Percentiles rank a stretch among this genome's conserved stretches.
Conservation (phyloP, 352 stramenopile genomes). For the Phytophthora sojae region DNA sequence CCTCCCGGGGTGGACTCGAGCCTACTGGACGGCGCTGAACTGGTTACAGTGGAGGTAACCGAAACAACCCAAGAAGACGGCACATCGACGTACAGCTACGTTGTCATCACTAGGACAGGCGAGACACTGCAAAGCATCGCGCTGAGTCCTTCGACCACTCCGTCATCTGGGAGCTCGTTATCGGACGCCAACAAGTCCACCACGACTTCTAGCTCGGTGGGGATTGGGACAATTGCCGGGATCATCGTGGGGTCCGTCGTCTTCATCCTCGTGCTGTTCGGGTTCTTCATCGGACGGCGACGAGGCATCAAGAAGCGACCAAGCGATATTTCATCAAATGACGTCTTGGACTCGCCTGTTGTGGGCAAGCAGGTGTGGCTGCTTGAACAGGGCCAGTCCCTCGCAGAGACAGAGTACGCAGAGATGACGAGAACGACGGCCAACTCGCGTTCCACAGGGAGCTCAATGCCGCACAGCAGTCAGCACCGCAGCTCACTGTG, state of each 20-base stretch:
- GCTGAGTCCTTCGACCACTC: slow-evolving; percentile 6
- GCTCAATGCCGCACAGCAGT: slow-evolving; percentile 32
- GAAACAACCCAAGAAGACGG: slow-evolving; percentile 33
- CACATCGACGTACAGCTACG: slow-evolving; percentile 44
- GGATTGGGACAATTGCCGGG: slow-evolving; percentile 7
- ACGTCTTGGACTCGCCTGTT: slow-evolving; percentile 5
- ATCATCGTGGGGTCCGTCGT: slow-evolving; percentile 20
- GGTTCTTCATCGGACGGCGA: slow-evolving; percentile 26
- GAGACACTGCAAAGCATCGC: slow-evolving; percentile 20
- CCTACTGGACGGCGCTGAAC: slow-evolving; percentile 46
- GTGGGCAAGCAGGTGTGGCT: slow-evolving; percentile 6
- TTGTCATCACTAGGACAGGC: slow-evolving; percentile 43
- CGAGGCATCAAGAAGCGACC: not conserved
- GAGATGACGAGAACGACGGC: slow-evolving; percentile 16
- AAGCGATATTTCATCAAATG: slow-evolving; percentile 1
- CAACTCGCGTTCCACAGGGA: slow-evolving; percentile 12
- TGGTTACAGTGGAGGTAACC: slow-evolving; percentile 47
- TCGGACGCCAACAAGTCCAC: not conserved
- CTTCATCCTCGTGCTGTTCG: slow-evolving; percentile 25
- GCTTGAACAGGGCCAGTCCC: not conserved
- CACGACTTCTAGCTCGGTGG: slow-evolving; percentile 12
- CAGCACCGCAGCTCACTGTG: slow-evolving; percentile 30
- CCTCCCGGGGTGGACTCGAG: slow-evolving; percentile 38
- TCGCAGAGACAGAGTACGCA: not conserved
- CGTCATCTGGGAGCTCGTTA: not conserved